These are phyloP conservation scores for Trifolium subterraneum DNA, from an alignment of 306 rosid genomes.

Conservation along the genomic window DNA sequence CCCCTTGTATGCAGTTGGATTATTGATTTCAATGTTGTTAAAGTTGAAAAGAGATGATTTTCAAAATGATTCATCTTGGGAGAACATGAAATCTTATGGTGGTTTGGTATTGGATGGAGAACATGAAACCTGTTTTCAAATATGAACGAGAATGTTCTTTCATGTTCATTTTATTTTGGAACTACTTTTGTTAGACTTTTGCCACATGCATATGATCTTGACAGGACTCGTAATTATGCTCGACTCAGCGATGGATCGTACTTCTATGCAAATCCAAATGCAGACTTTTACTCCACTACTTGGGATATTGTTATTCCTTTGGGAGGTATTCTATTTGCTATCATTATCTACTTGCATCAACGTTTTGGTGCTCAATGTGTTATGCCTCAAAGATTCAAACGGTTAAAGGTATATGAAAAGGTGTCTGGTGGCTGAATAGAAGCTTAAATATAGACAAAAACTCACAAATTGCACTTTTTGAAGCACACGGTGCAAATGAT, in stretches of 20 bases:
- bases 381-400: constrained; percentile 48
- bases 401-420: constrained; percentile 41
- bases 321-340: constrained; percentile 53
- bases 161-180: constrained; percentile 58
- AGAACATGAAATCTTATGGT: constrained; percentile 49
- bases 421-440: constrained; percentile 45
- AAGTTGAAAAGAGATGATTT: constrained; percentile 21
- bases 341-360: constrained; percentile 63
- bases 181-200: constrained; percentile 58
- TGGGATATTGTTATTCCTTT: constrained; percentile 61
- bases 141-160: constrained; percentile 47
- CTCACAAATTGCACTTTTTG: constrained; percentile 24
- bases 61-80: constrained; percentile 42
- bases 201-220: constrained; percentile 71
- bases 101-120: constrained; percentile 58
- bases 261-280: constrained; percentile 53
- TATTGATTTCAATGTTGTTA: constrained; percentile 43
- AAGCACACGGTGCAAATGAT: background rate
- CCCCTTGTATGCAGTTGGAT: constrained; percentile 46
- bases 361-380: constrained; percentile 53
- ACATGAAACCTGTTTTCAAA: constrained; percentile 54
- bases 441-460: constrained; percentile 22
- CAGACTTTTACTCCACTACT: constrained; percentile 55
- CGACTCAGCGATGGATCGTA: constrained; percentile 23
- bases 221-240: constrained; percentile 45